Conservation (phyloP, 2,329 filamentous ascomycete genomes). For the Pseudocercospora pini-densiflorae region DNA sequence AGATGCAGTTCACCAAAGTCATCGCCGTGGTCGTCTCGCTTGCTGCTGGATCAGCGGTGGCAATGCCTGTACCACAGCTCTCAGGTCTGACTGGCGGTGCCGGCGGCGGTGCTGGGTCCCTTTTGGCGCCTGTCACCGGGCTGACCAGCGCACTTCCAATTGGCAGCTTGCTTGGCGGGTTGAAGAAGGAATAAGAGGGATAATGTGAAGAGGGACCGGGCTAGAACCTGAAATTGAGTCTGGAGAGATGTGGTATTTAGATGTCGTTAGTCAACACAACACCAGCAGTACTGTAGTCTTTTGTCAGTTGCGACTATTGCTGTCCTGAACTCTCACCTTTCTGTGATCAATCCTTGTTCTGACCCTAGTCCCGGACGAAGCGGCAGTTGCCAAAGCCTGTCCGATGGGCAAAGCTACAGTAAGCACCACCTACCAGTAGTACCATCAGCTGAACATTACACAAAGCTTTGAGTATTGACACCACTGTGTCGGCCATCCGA, state of each 20-base stretch:
- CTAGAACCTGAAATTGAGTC: too few species aligned
- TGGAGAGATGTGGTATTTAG: neutral
- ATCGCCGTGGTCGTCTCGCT: conserved; percentile 19
- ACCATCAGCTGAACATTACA: neutral
- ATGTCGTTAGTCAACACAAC: neutral
- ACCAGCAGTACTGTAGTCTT: neutral
- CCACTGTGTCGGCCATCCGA: neutral
- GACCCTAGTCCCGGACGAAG: neutral
- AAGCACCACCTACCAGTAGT: too few species aligned
- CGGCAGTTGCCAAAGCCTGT: neutral
- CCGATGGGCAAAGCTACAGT: neutral
- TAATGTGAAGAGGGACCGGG: neutral
- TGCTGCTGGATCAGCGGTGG: neutral
- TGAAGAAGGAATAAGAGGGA: neutral
- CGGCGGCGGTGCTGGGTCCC: neutral
- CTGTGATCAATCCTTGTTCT: neutral
- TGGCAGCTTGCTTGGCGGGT: neutral
- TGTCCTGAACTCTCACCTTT: neutral
- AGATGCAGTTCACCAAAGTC: conserved; percentile 5
- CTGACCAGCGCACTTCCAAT: neutral
- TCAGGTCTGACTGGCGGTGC: neutral
- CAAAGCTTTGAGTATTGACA: neutral
- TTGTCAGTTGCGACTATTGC: neutral
- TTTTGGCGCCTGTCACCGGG: neutral
- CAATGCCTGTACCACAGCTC: conserved; percentile 1